A percentile compares a stretch with the other conserved stretches of the same genome.
These are phyloP conservation scores for Combretum micranthum DNA, from an alignment of 345 rosid genomes.

Conservation along the genomic window DNA sequence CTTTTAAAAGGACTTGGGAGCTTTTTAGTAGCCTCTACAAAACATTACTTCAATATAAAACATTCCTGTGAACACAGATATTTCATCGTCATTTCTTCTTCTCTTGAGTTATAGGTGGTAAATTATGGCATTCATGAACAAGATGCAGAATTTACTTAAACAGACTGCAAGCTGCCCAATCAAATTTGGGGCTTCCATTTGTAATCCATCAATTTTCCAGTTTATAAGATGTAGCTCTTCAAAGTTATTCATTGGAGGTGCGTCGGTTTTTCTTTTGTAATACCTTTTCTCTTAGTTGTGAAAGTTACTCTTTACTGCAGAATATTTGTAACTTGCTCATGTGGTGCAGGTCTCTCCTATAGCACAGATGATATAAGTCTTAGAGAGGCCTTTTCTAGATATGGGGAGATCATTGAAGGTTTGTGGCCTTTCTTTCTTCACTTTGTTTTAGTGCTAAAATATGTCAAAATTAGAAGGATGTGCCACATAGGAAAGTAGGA, in stretches of 20 bases:
- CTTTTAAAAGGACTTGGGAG: too few species aligned
- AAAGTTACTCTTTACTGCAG: neutral
- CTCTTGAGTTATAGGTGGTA: slow-evolving; percentile 15
- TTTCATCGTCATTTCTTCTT: neutral
- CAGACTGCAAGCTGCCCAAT: slow-evolving; percentile 46
- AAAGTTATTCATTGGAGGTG: slow-evolving; percentile 80
- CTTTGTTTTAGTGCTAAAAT: too few species aligned
- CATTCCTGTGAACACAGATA: too few species aligned
- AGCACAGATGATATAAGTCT: slow-evolving; percentile 54
- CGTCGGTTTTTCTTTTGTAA: neutral
- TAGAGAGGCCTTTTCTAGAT: slow-evolving; percentile 62
- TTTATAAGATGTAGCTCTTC: slow-evolving; percentile 70
- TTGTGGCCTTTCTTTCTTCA: neutral
- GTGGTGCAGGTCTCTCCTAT: slow-evolving; percentile 59
- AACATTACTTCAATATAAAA: too few species aligned
- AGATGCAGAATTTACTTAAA: slow-evolving; percentile 56
- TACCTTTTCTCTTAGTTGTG: neutral
- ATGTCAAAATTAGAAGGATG: too few species aligned
- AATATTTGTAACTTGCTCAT: slow-evolving; percentile 1
- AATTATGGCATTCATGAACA: slow-evolving; percentile 71
- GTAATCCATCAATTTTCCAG: slow-evolving; percentile 60
- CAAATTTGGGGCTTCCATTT: slow-evolving; percentile 28
- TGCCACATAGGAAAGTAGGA: too few species aligned
- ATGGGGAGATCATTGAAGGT: slow-evolving; percentile 81
- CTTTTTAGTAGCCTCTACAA: too few species aligned